Evolutionary conservation across 2,329 filamentous ascomycete species (phyloP).

Genomic region (Penicillium occitanis): DNA sequence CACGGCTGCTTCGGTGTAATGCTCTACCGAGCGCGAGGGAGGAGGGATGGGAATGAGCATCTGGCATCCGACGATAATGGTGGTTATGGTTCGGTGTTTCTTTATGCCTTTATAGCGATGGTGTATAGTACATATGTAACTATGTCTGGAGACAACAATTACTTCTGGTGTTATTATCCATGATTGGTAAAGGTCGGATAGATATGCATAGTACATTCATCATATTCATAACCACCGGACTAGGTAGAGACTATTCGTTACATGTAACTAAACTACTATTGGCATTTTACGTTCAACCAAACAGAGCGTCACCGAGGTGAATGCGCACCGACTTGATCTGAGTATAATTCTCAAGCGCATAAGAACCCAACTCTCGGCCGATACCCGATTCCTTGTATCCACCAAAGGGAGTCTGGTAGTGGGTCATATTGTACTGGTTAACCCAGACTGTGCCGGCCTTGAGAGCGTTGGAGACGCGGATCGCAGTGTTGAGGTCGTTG

Average conservation of each 20-base stretch:
- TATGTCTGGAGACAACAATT: not conserved
- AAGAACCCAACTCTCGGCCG: conserved; percentile 49
- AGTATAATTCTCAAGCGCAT: conserved; percentile 52
- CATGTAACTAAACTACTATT: not conserved
- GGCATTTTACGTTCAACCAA: conserved; percentile 36
- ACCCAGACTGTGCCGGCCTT: conserved; percentile 67
- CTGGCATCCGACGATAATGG: not conserved
- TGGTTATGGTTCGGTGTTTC: not conserved
- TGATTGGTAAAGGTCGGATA: not conserved
- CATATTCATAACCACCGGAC: conserved; percentile 3
- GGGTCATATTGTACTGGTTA: conserved; percentile 69
- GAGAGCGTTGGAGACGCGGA: conserved; percentile 70
- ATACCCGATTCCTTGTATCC: conserved; percentile 48
- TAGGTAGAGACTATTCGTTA: not conserved
- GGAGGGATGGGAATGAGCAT: not conserved
- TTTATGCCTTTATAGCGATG: not conserved
- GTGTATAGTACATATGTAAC: not conserved
- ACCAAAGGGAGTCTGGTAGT: conserved; percentile 46
- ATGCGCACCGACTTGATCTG: conserved; percentile 51
- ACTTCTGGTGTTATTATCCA: not conserved
- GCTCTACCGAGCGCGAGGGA: not conserved
- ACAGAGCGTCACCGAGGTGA: conserved; percentile 47
- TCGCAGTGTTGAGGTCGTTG: conserved; percentile 72
- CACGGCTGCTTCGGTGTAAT: not conserved
- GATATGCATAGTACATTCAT: not conserved